Base-by-base conservation (phyloP, 2,329 filamentous ascomycete species). In the Corinectria fuckeliana region DNA sequence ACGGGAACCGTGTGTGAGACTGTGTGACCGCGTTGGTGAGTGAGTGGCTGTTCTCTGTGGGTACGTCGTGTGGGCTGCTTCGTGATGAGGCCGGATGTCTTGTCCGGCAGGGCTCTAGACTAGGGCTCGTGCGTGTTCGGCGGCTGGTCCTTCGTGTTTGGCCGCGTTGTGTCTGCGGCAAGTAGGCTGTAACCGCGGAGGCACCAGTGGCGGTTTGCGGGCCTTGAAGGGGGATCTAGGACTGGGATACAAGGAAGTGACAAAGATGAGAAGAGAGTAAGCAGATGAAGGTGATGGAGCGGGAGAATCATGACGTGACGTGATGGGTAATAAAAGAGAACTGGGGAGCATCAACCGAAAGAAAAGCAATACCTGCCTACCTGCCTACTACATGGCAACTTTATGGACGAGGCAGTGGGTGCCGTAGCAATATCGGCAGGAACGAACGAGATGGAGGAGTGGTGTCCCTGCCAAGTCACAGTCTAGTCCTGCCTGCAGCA, bases 1-100 rank as follows among this genome's bases (percentile, higher is more conserved):
- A 44, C 23, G 28, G n/a, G 41, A 50, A 50, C 50, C 55, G 51
- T 58, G 49, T 41, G 56, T 50, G 50, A 59, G 56, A 55, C 56
- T 53, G 39, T 50, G 30, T 32, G 38, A 30, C 26, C 30, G 30
- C 34, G 38, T 34, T 36, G 13, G 51, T 26, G 50, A 53, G 50
- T 48, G 56, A 53, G 56, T 59, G 56, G 56, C 50, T 54, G 26
- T 45, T 50, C 23, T 20, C 4, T 45, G 50, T 58, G 55, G 55
- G 34, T 51, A 52, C 55, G 34, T 36, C 41, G 36, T 47, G 32
- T 52, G 49, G 56, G 52, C 38, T 60, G 34, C 51, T 56, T 60
- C 57, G 52, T 60, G 57, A 51, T 52, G 32, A 47, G 47, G 52
- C 32, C 49, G 53, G 53, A 52, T 57, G 58, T 60, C 53, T 56